Conservation (phyloP, 345 rosid genomes). For the Ceriops decandra region DNA sequence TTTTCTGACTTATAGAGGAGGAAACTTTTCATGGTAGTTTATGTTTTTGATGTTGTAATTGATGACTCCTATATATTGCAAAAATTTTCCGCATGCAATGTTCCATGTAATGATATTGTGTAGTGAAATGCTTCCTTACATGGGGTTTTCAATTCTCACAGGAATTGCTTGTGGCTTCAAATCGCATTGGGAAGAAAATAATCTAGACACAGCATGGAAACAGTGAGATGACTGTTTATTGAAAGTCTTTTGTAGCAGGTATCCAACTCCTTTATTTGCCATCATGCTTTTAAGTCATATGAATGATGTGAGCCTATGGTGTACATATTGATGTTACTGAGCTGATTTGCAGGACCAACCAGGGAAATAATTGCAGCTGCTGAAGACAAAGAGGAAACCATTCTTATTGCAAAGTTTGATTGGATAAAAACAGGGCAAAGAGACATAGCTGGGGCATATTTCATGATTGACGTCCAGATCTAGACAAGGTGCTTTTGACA, state of each 20-base stretch:
- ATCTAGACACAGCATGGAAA: constrained; percentile 80
- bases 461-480: constrained; percentile 83
- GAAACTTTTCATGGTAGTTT: background rate
- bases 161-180: constrained; percentile 84
- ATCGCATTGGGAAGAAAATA: constrained; percentile 75
- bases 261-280: background rate
- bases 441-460: constrained; percentile 90
- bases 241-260: constrained; percentile 89
- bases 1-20: background rate
- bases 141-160: constrained; percentile 16
- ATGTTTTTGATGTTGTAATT: background rate
- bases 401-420: constrained; percentile 78
- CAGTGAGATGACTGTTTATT: constrained; percentile 75
- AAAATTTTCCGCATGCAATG: background rate
- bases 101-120: background rate
- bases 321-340: background rate
- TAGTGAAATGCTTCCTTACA: background rate
- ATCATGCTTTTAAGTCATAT: background rate
- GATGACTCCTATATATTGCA: background rate
- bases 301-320: background rate
- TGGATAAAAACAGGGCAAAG: constrained; percentile 60
- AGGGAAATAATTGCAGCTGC: constrained; percentile 77
- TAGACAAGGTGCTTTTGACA: constrained; percentile 86
- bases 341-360: constrained; percentile 57
- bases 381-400: constrained; percentile 66